A percentile compares a stretch with the other conserved stretches of the same genome.
These are phyloP conservation scores for Malassezia arunalokei DNA, from an alignment of 1,284 basidiomycete species.

Conservation along the genomic window DNA sequence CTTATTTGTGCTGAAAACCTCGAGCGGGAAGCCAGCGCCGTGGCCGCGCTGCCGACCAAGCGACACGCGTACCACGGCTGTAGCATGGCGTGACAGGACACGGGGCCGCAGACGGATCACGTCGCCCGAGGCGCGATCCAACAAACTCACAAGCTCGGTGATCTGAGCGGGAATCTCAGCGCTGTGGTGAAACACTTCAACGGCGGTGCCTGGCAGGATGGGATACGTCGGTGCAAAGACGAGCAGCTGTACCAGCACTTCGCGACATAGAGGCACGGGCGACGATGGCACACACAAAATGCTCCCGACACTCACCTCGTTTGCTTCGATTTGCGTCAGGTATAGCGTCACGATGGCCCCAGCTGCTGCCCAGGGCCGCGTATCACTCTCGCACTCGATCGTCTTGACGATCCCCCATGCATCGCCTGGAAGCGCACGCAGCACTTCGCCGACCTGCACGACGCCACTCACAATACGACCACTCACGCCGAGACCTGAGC, in stretches of 20 bases:
- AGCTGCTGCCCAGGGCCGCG: slow-evolving; percentile 73
- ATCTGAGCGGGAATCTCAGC: slow-evolving; percentile 79
- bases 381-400: slow-evolving; percentile 71
- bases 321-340: slow-evolving; percentile 69
- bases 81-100: slow-evolving; percentile 67
- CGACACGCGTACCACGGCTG: slow-evolving; percentile 69
- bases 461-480: slow-evolving; percentile 80
- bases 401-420: slow-evolving; percentile 74
- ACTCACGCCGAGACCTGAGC: slow-evolving; percentile 62
- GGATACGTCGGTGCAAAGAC: slow-evolving; percentile 86
- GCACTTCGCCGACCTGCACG: slow-evolving; percentile 76
- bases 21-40: slow-evolving; percentile 46
- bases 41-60: slow-evolving; percentile 22
- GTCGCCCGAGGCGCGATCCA: slow-evolving; percentile 66
- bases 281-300: slow-evolving; percentile 65
- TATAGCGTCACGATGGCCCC: slow-evolving; percentile 79
- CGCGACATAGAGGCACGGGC: slow-evolving; percentile 60
- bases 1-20: slow-evolving; percentile 78
- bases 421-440: slow-evolving; percentile 81
- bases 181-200: slow-evolving; percentile 79
- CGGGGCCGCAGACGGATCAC: slow-evolving; percentile 64
- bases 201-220: slow-evolving; percentile 72
- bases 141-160: slow-evolving; percentile 61
- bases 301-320: slow-evolving; percentile 70
- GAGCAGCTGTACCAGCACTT: slow-evolving; percentile 75